A percentile compares a stretch with the other conserved stretches of the same genome.
Evolutionary conservation across 495 filamentous ascomycete species (phyloP).

Genomic region (Mytilinidion resinicola): DNA sequence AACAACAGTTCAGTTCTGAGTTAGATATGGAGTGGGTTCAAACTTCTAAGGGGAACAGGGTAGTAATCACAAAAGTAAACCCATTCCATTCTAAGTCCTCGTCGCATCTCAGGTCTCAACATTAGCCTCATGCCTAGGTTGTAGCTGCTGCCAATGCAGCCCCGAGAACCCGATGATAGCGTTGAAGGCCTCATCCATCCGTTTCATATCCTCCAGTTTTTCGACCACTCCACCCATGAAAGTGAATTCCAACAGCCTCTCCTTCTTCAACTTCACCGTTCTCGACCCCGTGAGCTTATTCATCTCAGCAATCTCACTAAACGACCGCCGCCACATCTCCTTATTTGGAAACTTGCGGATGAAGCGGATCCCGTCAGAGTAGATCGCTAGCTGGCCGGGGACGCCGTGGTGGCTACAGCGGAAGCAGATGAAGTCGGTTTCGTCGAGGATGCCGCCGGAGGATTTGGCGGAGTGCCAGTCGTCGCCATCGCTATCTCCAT

Average conservation of each 20-base stretch:
- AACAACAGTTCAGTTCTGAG: too few species aligned
- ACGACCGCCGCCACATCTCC: conserved; percentile 31
- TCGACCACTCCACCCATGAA: conserved; percentile 23
- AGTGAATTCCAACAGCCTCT: conserved; percentile 28
- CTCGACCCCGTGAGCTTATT: conserved; percentile 23
- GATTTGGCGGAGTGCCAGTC: background rate
- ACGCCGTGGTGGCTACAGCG: conserved; percentile 22
- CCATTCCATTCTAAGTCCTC: too few species aligned
- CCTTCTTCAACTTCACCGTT: conserved; percentile 19
- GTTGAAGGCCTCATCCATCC: conserved; percentile 39
- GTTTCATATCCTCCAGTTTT: conserved; percentile 26
- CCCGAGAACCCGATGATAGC: conserved; percentile 36
- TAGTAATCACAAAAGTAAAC: too few species aligned
- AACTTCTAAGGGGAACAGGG: too few species aligned
- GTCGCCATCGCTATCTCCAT: conserved; percentile 18
- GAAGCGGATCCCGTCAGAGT: conserved; percentile 31
- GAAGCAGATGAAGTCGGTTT: conserved; percentile 20
- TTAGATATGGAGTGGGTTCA: too few species aligned
- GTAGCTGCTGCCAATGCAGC: conserved; percentile 29
- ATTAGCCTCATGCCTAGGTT: conserved; percentile 4
- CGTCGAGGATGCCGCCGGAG: background rate
- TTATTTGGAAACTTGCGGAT: conserved; percentile 14
- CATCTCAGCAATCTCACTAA: conserved; percentile 34
- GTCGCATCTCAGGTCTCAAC: background rate
- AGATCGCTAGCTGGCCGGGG: conserved; percentile 29